A percentile compares a stretch with the other conserved stretches of the same genome.
Conservation (phyloP, 179 eudicot genomes). For the Dionaea muscipula region DNA sequence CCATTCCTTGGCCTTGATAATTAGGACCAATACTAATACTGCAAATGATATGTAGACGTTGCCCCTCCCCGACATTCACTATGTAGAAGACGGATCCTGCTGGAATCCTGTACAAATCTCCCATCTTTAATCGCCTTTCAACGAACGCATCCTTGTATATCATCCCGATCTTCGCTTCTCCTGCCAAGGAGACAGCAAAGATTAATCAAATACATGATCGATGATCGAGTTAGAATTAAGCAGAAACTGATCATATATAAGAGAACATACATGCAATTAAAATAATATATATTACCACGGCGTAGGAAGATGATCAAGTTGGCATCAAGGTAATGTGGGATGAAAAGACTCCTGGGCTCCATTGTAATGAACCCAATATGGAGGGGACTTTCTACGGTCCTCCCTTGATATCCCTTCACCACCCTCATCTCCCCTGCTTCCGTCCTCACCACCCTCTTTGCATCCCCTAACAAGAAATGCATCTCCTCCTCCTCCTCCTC, state of each 20-base stretch:
- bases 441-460: constrained; percentile 37
- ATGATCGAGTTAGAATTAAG: no score
- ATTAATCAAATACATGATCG: not conserved
- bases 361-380: constrained; percentile 68
- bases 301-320: constrained; percentile 51
- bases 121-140: constrained; percentile 37
- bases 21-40: constrained; percentile 69
- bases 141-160: constrained; percentile 51
- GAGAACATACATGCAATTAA: not conserved
- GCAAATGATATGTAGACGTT: constrained; percentile 49
- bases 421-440: constrained; percentile 69
- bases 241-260: not conserved
- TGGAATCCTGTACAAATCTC: constrained; percentile 63
- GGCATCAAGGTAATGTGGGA: constrained; percentile 76
- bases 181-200: constrained; percentile 17
- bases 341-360: constrained; percentile 63
- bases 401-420: constrained; percentile 25
- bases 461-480: constrained; percentile 30
- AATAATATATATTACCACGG: no score
- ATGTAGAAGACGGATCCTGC: constrained; percentile 77
- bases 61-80: constrained; percentile 51
- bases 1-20: constrained; percentile 38
- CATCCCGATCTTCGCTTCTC: constrained; percentile 61
- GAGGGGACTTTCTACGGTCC: constrained; percentile 21
- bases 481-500: constrained; percentile 10